Base-by-base conservation (phyloP, 78 protist genomes). In the Dictyostelium brefeldianum region DNA sequence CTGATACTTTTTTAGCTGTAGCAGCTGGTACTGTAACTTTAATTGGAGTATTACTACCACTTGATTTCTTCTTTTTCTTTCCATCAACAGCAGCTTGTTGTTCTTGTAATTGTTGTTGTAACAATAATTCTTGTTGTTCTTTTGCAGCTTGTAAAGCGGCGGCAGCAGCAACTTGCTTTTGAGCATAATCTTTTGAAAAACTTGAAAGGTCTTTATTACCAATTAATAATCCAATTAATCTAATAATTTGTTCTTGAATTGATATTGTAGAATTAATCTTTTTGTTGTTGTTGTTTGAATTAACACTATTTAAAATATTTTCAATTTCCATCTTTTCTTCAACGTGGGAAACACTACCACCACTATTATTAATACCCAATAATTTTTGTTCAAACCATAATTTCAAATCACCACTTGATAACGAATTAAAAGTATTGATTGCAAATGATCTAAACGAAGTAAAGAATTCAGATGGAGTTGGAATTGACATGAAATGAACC, bases 311-410 rank as follows among this genome's bases (percentile, higher is more conserved):
- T 62, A 62, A 62, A 62, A 62, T 25, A 36, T 25, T 25, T 31
- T 67, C 75, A 31, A 67, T 67, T 27, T 67, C 75, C 75, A 67
- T 67, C 29, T 67, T 31, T 12, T 31, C 47, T 51, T 51, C 56
- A 36, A 36, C 43, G 43, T n/a, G n/a, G n/a, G n/a, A n/a, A n/a
- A n/a, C n/a, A n/a, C n/a, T n/a, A 8, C 18, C 22, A 4, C 70
- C 70, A 5, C n/a, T 62, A 15, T 10, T 25, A 47, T 25, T 22
- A 2, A 29, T 29, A 18, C 92, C 92, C 11, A 85, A 59, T 20
- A 75, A 50, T 62, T 85, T 85, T 78, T 85, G 83, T 59, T 85
- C 78, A 48, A 85, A 85, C 92, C 92, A 85, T 25, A 22, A 15
- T 15, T 43, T 14, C 5, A 85, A 47, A 22, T 73, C 48, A n/a